Conservation (phyloP, 108 stramenopile genomes). For the Cyclotella distinguenda region DNA sequence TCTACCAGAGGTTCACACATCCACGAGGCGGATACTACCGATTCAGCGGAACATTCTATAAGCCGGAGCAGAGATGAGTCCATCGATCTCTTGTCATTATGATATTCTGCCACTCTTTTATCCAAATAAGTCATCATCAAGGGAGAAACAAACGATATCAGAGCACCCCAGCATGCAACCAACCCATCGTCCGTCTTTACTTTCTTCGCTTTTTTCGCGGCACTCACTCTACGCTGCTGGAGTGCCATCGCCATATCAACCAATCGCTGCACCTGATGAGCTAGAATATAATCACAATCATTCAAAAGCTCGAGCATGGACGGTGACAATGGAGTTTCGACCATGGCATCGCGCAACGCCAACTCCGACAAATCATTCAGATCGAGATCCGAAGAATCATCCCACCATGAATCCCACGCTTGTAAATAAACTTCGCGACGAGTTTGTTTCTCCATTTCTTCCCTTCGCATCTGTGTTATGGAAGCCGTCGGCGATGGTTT, state of each 20-base stretch:
- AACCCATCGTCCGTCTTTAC: not conserved
- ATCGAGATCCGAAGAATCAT: slow-evolving; percentile 4
- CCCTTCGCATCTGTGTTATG: slow-evolving; percentile 1
- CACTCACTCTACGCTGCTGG: not conserved
- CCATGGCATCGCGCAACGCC: slow-evolving; percentile 32
- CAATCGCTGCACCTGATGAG: slow-evolving; percentile 19
- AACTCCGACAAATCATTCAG: not conserved
- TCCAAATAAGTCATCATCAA: slow-evolving; percentile 15
- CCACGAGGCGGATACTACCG: slow-evolving; percentile 31
- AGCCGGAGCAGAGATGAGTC: slow-evolving; percentile 13
- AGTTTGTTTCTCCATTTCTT: slow-evolving; percentile 11
- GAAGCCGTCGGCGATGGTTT: not conserved
- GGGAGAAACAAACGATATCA: slow-evolving; percentile 32
- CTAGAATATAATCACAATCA: slow-evolving; percentile 22
- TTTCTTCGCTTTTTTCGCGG: slow-evolving; percentile 8
- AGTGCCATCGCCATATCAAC: slow-evolving; percentile 20
- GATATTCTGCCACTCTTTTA: not conserved
- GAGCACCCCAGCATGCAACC: slow-evolving; percentile 13
- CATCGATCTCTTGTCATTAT: not conserved
- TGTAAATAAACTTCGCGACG: slow-evolving; percentile 11
- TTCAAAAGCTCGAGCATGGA: slow-evolving; percentile 13
- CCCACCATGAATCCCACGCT: slow-evolving; percentile 17
- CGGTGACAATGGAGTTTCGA: not conserved
- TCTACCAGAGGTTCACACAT: slow-evolving; percentile 31
- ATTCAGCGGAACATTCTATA: slow-evolving; percentile 20